Evolutionary conservation across 306 rosid genomes (phyloP).

Genomic region (Quercus cerris): DNA sequence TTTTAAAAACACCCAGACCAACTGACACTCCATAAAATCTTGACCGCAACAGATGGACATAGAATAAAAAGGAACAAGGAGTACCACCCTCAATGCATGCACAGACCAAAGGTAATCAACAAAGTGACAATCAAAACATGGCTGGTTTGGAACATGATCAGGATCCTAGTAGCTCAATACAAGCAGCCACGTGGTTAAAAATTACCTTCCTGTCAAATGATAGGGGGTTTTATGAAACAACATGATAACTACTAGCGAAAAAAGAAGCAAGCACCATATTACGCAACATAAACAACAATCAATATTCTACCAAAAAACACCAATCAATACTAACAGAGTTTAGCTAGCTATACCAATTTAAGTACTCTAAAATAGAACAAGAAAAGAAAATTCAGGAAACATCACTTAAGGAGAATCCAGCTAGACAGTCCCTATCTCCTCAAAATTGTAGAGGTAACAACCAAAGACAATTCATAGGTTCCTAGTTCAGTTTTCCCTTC

Average conservation of each 20-base stretch:
- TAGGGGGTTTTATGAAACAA: too few species aligned
- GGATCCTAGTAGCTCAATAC: too few species aligned
- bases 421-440: background rate
- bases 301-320: too few species aligned
- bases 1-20: background rate
- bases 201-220: too few species aligned
- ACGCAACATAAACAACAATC: background rate
- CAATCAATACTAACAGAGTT: background rate
- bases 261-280: background rate
- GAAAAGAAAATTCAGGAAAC: background rate
- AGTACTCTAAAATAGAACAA: background rate
- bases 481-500: constrained; percentile 53
- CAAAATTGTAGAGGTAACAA: background rate
- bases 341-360: background rate
- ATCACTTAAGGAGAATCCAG: background rate
- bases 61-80: background rate
- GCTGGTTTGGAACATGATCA: background rate
- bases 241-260: too few species aligned
- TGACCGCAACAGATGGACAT: background rate
- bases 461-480: background rate
- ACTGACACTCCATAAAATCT: background rate
- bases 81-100: background rate
- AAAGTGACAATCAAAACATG: background rate
- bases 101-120: background rate
- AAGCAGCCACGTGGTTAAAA: too few species aligned